A percentile compares a stretch with the other conserved stretches of the same genome.
These are phyloP conservation scores for Trichoderma orchidacearum DNA, from an alignment of 495 filamentous ascomycete genomes.

Conservation along the genomic window DNA sequence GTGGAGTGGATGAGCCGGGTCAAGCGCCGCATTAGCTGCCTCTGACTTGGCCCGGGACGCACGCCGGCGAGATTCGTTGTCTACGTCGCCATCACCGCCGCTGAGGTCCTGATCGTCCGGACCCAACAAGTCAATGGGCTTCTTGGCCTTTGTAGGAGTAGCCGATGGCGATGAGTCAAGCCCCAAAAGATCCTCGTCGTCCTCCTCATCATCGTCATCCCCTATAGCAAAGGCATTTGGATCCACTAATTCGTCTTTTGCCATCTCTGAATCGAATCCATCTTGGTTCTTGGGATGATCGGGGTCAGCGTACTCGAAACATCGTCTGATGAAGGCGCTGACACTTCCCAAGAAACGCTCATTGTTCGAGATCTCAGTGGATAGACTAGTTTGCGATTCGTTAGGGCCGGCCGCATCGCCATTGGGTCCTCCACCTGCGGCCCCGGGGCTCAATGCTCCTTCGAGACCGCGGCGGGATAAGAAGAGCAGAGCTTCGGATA, in stretches of 20 bases:
- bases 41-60: constrained; percentile 41
- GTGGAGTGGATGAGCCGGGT: constrained; percentile 81
- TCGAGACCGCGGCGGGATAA: constrained; percentile 80
- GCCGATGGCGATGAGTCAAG: constrained; percentile 28
- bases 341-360: constrained; percentile 84
- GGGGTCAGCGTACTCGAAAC: constrained; percentile 97
- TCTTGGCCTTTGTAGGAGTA: constrained; percentile 20
- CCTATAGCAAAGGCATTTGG: constrained; percentile 59
- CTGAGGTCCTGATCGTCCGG: constrained; percentile 2
- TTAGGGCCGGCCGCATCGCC: constrained; percentile 16
- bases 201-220: constrained; percentile 48
- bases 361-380: constrained; percentile 34
- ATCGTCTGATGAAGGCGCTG: constrained; percentile 86
- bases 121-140: constrained; percentile 9
- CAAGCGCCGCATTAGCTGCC: constrained; percentile 74
- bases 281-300: constrained; percentile 54
- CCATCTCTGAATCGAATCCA: constrained; percentile 6
- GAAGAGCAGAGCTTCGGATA: constrained; percentile 89
- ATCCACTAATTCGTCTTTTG: constrained; percentile 14
- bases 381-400: constrained; percentile 15
- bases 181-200: constrained; percentile 58
- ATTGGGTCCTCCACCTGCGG: constrained; percentile 19
- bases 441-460: constrained; percentile 43
- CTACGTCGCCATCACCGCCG: constrained; percentile 3
- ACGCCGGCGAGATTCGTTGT: constrained; percentile 15